phyloP scores from a whole-genome alignment of 176 grass and related monocot genomes.

The Tuctoria greenei region DNA sequence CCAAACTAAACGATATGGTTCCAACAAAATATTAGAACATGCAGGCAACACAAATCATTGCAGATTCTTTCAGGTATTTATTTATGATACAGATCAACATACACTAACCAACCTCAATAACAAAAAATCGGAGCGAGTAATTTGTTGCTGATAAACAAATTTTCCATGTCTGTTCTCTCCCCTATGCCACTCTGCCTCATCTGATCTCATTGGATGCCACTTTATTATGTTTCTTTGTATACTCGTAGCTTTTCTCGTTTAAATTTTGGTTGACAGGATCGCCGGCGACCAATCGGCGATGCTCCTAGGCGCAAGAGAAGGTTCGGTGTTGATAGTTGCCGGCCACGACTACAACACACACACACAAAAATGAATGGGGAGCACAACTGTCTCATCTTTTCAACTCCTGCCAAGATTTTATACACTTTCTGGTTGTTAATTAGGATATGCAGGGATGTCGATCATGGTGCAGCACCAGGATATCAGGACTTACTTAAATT shows the following conservation, averaged over 20 bases:
- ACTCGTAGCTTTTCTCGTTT: conserved; percentile 5
- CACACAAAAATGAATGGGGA: neutral
- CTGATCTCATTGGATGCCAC: conserved; percentile 15
- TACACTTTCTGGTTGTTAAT: conserved; percentile 6
- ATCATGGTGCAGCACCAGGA: conserved; percentile 5
- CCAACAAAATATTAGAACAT: conserved; percentile 8
- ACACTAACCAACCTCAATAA: too few relatives aligned
- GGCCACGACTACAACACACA: conserved; percentile 29
- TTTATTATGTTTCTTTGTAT: neutral
- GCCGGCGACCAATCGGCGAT: conserved; percentile 16
- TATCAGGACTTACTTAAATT: neutral
- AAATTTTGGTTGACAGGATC: conserved; percentile 9
- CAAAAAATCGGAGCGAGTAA: too few relatives aligned
- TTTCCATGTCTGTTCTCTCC: neutral
- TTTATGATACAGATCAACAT: conserved; percentile 16
- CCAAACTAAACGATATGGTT: neutral
- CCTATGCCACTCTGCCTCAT: neutral
- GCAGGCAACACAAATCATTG: conserved; percentile 35
- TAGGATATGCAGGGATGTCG: conserved; percentile 1
- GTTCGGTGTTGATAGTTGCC: conserved; percentile 44
- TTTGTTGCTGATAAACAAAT: conserved; percentile 1
- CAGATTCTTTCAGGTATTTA: conserved; percentile 15
- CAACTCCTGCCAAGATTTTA: conserved; percentile 26
- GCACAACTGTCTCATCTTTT: conserved; percentile 42
- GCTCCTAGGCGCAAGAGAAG: conserved; percentile 37